These are phyloP conservation scores for Articulospora tetracladia DNA, from an alignment of 495 filamentous ascomycete species.

Conservation along the genomic window DNA sequence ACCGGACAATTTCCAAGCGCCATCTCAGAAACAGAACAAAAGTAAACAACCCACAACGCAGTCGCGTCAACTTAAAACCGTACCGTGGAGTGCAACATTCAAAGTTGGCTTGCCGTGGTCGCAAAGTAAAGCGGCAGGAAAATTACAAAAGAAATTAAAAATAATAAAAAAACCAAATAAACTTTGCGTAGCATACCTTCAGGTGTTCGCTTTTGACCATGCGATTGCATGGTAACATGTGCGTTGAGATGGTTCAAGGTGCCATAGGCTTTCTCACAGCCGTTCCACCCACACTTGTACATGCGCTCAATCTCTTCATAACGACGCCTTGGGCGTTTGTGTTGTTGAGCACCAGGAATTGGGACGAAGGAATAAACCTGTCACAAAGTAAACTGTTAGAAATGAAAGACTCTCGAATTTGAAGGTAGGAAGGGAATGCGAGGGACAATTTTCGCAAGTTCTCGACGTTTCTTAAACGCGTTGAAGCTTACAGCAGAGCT, in stretches of 20 bases:
- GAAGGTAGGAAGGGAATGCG: background rate
- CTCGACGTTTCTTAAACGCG: background rate
- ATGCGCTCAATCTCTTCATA: slow-evolving; percentile 99
- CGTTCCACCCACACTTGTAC: slow-evolving; percentile 99
- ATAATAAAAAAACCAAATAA: background rate
- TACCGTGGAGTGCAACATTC: background rate
- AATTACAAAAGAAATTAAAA: too few species aligned
- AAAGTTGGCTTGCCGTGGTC: background rate
- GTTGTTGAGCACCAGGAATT: slow-evolving; percentile 94
- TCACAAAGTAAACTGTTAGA: slow-evolving; percentile 43
- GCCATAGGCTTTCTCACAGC: slow-evolving; percentile 96
- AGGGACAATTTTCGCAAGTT: background rate
- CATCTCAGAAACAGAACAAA: background rate
- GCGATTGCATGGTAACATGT: slow-evolving; percentile 97
- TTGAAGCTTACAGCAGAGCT: slow-evolving; percentile 1
- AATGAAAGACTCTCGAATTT: slow-evolving; percentile 8
- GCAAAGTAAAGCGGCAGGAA: too few species aligned
- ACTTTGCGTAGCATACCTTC: slow-evolving; percentile 78
- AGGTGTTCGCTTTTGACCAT: slow-evolving; percentile 87
- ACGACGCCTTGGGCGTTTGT: slow-evolving; percentile 89
- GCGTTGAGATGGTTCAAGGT: slow-evolving; percentile 96
- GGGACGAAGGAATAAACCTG: slow-evolving; percentile 98
- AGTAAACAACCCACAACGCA: background rate
- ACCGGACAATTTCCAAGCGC: slow-evolving; percentile 8
- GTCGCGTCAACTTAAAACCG: background rate